Evolutionary conservation across 306 rosid species (phyloP), one percentile per base, ranked within the genome.

Genomic region (Rosa persica): DNA sequence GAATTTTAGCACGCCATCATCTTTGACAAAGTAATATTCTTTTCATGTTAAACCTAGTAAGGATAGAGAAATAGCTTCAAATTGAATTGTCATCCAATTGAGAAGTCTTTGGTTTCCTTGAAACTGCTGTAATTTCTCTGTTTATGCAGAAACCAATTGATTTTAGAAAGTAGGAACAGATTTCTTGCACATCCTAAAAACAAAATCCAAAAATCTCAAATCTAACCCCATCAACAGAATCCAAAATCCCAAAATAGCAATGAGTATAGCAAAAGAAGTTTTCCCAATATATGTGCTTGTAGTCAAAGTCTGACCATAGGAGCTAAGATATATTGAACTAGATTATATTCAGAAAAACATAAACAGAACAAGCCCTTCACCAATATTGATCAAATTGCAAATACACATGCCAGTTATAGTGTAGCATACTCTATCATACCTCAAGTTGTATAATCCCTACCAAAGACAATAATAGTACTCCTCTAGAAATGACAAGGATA

Each of bases 381-480:
- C 23, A 25, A 8, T 55, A 40, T n/a, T 57, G 40, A 39, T 25
- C 54, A 55, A 20, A n/a, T 36, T 39, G 34, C 36, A n/a, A 51
- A 23, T 25, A 70, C 58, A 72, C 49, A 27, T 67, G 72, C 30
- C 27, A 2, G 30, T 20, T 17, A 78, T 54, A 61, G 49, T 61
- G 42, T 8, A 52, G 76, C 42, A 72, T 38, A 69, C 34, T 25
- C 4, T 30, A 81, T 62, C 79, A 79, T 76, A 94, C 98, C 98
- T 94, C 88, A 94, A 85, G 86, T 92, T 94, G 88, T 92, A 97
- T 82, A 94, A 80, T 55, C 98, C 98, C 96, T 94, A 92, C 97
- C 98, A 94, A 6, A 94, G 87, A 81, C 97, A 94, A 76, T 87
- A 94, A 77, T 89, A 89, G 73, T 94, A 94, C 89, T 94, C 92